A percentile compares a stretch with the other conserved stretches of the same genome.
Conservation (phyloP, 371 early-diverging fungal genomes). For the Mortierella sp. region DNA sequence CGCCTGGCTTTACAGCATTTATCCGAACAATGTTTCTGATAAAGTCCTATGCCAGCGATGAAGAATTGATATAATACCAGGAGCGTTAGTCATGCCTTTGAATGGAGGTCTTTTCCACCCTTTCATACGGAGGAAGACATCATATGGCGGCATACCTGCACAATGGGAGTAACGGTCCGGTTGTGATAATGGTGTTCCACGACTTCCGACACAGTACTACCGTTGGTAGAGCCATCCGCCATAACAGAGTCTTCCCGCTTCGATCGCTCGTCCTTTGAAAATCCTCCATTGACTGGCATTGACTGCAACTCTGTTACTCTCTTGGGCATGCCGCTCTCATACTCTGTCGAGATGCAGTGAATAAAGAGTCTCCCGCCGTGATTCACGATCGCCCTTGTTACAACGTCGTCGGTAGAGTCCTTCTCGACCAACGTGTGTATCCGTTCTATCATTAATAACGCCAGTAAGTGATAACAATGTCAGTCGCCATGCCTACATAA, state of each 20-base stretch:
- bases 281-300: neutral
- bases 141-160: neutral
- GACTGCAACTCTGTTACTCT: neutral
- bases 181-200: neutral
- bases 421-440: slow-evolving; percentile 22
- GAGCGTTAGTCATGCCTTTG: neutral
- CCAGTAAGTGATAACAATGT: neutral
- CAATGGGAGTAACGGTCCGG: neutral
- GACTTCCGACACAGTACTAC: neutral
- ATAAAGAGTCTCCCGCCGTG: slow-evolving; percentile 39
- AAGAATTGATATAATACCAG: neutral
- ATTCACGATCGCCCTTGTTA: slow-evolving; percentile 24
- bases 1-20: slow-evolving; percentile 20
- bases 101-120: too few species aligned
- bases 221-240: neutral
- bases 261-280: neutral
- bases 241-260: neutral
- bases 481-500: neutral
- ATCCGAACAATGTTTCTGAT: slow-evolving; percentile 31
- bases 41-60: slow-evolving; percentile 27
- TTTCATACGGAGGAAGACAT: neutral
- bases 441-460: slow-evolving; percentile 1
- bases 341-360: slow-evolving; percentile 31
- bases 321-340: slow-evolving; percentile 2
- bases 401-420: slow-evolving; percentile 1